These are phyloP conservation scores for Mortierella claussenii DNA, from an alignment of 192 early-diverging fungal species.

Conservation along the genomic window DNA sequence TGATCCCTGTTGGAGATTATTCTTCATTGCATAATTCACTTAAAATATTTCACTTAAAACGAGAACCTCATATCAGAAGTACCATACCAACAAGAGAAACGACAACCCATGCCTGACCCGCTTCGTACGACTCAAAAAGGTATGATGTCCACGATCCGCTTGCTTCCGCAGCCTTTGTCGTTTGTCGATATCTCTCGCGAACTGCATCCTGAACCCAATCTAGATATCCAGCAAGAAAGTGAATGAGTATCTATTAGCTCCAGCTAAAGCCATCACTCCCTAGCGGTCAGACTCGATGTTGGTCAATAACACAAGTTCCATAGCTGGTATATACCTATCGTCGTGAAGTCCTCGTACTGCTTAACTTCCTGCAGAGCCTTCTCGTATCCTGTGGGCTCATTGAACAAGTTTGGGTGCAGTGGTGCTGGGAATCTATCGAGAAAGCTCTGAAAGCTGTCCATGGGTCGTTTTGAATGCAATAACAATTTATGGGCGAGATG, in stretches of 20 bases:
- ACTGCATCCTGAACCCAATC: conserved; percentile 78
- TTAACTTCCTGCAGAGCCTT: conserved; percentile 62
- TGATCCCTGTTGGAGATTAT: no score
- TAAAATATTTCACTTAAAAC: no score
- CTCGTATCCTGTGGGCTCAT: conserved; percentile 57
- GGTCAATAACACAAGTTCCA: neutral
- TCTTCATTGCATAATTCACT: no score
- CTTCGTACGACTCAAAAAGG: conserved; percentile 68
- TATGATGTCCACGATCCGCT: conserved; percentile 63
- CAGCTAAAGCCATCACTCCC: no score
- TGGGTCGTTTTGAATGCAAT: no score
- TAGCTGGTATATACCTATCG: conserved; percentile 57
- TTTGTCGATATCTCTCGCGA: conserved; percentile 66
- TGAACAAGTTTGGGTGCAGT: conserved; percentile 42
- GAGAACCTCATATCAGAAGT: no score
- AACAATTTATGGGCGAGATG: no score
- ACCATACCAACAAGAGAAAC: conserved; percentile 78
- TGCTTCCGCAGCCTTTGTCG: conserved; percentile 46
- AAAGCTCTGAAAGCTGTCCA: conserved; percentile 49
- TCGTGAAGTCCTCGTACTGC: conserved; percentile 76
- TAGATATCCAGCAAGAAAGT: no score
- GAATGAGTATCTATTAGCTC: no score
- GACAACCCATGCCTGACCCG: conserved; percentile 87
- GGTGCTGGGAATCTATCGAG: conserved; percentile 49
- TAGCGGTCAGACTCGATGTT: neutral